Evolutionary conservation across 192 early-diverging fungal species (phyloP).

Genomic region (Coemansia sp.): DNA sequence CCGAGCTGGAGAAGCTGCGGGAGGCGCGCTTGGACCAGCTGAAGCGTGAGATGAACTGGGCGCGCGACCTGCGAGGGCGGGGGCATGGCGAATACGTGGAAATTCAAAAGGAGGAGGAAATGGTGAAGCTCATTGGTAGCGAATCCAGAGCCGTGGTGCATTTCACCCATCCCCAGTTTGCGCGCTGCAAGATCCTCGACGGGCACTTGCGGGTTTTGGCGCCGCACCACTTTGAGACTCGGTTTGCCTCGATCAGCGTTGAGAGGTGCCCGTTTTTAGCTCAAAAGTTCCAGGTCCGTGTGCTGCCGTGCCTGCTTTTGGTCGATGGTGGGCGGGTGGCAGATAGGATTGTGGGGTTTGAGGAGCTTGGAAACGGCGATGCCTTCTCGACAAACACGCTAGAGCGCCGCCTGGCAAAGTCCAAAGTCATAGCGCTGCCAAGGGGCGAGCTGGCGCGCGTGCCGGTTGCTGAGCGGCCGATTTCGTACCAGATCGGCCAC

Average conservation of each 20-base stretch:
- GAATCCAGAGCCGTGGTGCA: slow-evolving; percentile 71
- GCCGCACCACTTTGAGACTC: slow-evolving; percentile 75
- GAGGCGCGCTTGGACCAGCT: slow-evolving; percentile 84
- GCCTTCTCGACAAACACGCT: slow-evolving; percentile 74
- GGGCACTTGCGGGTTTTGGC: slow-evolving; percentile 84
- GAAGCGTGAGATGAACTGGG: slow-evolving; percentile 68
- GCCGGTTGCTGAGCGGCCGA: slow-evolving; percentile 40
- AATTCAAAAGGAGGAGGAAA: slow-evolving; percentile 75
- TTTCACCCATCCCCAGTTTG: slow-evolving; percentile 92
- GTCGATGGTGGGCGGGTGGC: slow-evolving; percentile 72
- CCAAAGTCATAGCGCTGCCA: slow-evolving; percentile 57
- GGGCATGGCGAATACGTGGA: slow-evolving; percentile 77
- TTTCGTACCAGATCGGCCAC: slow-evolving; percentile 9
- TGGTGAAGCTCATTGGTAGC: slow-evolving; percentile 75
- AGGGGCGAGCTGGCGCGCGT: slow-evolving; percentile 30
- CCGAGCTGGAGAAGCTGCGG: slow-evolving; percentile 66
- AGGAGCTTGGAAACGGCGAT: slow-evolving; percentile 88
- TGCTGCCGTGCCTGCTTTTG: slow-evolving; percentile 85
- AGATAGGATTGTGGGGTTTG: slow-evolving; percentile 88
- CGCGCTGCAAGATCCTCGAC: slow-evolving; percentile 91
- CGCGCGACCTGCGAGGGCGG: slow-evolving; percentile 60
- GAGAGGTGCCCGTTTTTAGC: slow-evolving; percentile 89
- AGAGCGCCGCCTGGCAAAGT: slow-evolving; percentile 65
- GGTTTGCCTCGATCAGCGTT: slow-evolving; percentile 86
- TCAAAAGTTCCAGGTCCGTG: slow-evolving; percentile 78